Base-by-base conservation (phyloP, 306 rosid genomes). In the Glycine tomentella region DNA sequence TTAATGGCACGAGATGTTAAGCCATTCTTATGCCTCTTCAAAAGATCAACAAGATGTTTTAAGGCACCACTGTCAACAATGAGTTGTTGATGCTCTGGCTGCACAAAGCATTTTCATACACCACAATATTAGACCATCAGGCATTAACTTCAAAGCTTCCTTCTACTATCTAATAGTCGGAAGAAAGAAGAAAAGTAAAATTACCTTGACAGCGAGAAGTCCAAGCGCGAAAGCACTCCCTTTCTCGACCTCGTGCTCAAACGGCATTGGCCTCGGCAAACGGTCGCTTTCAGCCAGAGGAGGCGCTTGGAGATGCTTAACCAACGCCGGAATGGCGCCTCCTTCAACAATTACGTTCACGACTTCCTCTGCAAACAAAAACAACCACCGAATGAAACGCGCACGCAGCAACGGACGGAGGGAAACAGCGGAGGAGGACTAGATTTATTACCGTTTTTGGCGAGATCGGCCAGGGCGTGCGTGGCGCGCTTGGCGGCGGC, bases 61-160 rank as follows among this genome's bases (percentile, higher is more conserved):
- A 93, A 83, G 7, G 97, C 98, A 75, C 97, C 97, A 33, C 80
- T 84, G 83, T 93, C 93, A 64, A 93, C 98, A 69, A 93, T 91
- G 70, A 93, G 89, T 40, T 91, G 98, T 45, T 93, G 98, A 75
- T 93, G 97, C 86, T 93, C 98, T 9, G 98, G 98, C 98, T 93
- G 98, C 79, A 77, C 75, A 86, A 77, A 78, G 80, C 50, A 84
- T 73, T 73, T 56, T 48, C 40, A 36, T 36, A 36, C 40, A 36
- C 40, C 31, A 25, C 31, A 25, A 36, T 36, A 36, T 36, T 36
- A 36, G 40, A 36, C 40, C 40, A 36, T 36, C 40, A 36, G 40
- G 40, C 40, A 36, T 36, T 36, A 36, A 3, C 40, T 36, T 36
- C 40, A 36, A 36, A 36, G 40, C 40, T 36, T 36, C 40, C 5